Evolutionary conservation across 2,329 filamentous ascomycete species (phyloP), one percentile per base, ranked within the genome.

Genomic region (Aureobasidium subglaciale): DNA sequence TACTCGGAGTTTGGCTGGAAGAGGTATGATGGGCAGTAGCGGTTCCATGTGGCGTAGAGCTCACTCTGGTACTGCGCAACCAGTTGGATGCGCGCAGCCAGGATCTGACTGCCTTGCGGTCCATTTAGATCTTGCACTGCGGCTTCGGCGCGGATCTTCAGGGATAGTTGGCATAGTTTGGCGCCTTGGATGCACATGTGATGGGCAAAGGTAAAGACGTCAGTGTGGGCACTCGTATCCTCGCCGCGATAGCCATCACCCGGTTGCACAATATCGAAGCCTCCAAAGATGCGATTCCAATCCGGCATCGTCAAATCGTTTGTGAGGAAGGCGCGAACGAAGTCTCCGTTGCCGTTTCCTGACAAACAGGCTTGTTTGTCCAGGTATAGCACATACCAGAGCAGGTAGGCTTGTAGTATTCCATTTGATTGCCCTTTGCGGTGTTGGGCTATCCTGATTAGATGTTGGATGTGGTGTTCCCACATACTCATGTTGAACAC

Each of bases 341-440:
- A 58, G 9, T 41, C 32, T 22, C 49, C 43, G 11, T 50, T 35
- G 13, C 54, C 55, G 20, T 46, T 41, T 15, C 59, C 59, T 22
- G 55, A 76, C 43, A 83, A 63, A 29, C 80, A 71, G 13, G 78
- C 78, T 59, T 81, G 76, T n/a, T 80, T 68, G 60, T 83, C 80
- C 41, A 83, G 74, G 55, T 73, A 73, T 61, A 75, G 76, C 34
- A 80, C 72, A 65, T 73, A 75, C 78, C 79, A 81, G 15, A 81
- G 64, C 5, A 82, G 70, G 59, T 77, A 78, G 2, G 75, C 73
- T 57, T 75, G 76, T 25, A 70, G 69, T 58, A 79, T 78, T 3
- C 64, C 67, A 9, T 69, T 68, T 56, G 72, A 27, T 10, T 56
- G 40, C 27, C 42, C 42, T 30, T 56, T 24, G 57, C 79, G 71